Evolutionary conservation across 2,329 filamentous ascomycete species (phyloP), one percentile per base, ranked within the genome.

Genomic region (Botryotinia calthae): DNA sequence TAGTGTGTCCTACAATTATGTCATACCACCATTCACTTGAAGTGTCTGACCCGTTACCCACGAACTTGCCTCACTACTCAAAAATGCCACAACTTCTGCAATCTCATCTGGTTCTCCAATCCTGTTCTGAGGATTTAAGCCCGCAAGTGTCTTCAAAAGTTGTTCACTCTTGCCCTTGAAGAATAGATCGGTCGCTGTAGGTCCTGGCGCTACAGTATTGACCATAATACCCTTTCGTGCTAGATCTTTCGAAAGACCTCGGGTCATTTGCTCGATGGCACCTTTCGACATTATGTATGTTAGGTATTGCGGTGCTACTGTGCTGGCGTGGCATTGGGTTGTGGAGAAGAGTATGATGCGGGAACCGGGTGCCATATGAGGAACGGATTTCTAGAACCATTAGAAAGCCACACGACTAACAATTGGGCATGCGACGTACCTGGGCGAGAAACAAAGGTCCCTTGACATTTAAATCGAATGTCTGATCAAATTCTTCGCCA

Each of bases 401-500:
- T 22, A 37, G 44, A 16, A 46, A 68, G 28, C 18, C 18, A 61
- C 25, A 22, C n/a, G 34, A 10, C 12, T 28, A 18, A 61, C 18
- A 37, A 48, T 31, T 22, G 42, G 48, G 61, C 25, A 18, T 18
- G 42, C 34, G 14, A 77, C 74, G 31, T 73, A 84, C 84, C 79
- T 85, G 82, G 16, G 80, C 82, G 4, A 90, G 80, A 74, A 89
- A 89, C 67, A 85, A 85, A 0, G 86, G 85, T 0, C 87, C 87
- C 78, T 88, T 89, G 72, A 89, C 87, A 77, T 89, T 89, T 51
- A 89, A 73, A 59, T 80, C 81, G 76, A 87, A 87, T 4, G 80
- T 81, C 12, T 73, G 75, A 75, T 89, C 87, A 77, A 86, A 90
- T 74, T 85, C 82, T 12, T 81, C 82, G 78, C 89, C 86, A 0